phyloP scores from a whole-genome alignment of 1,139 yeast genomes.

The Blastobotrys persicus region DNA sequence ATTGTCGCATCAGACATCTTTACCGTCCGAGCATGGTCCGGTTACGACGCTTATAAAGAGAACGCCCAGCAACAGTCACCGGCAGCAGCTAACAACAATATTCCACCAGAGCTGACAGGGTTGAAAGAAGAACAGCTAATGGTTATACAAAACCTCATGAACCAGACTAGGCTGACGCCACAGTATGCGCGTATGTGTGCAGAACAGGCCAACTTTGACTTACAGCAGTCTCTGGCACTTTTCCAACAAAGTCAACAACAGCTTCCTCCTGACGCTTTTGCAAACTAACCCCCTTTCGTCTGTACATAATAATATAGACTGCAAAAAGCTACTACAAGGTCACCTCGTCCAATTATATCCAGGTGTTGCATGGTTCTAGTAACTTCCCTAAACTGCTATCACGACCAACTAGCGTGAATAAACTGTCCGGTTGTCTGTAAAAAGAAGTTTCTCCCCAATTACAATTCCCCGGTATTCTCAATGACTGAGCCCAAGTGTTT shows the following conservation, averaged over 20 bases:
- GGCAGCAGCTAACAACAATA: slow-evolving; percentile 19
- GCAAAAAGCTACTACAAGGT: too few species aligned
- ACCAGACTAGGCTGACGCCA: slow-evolving; percentile 72
- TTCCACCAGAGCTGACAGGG: slow-evolving; percentile 27
- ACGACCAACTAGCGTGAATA: too few species aligned
- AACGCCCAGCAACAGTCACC: slow-evolving; percentile 21
- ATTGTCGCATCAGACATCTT: slow-evolving; percentile 83
- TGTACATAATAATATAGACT: not conserved
- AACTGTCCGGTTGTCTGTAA: too few species aligned
- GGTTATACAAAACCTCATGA: slow-evolving; percentile 59
- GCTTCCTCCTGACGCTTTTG: slow-evolving; percentile 60
- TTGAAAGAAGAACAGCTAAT: slow-evolving; percentile 61
- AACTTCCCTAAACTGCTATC: too few species aligned
- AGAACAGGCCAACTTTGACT: slow-evolving; percentile 87
- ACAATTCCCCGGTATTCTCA: too few species aligned
- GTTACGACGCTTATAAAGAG: slow-evolving; percentile 56
- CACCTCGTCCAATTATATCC: too few species aligned
- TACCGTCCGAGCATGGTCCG: slow-evolving; percentile 61
- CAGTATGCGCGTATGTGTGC: slow-evolving; percentile 82
- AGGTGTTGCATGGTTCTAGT: too few species aligned
- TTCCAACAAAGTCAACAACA: slow-evolving; percentile 61
- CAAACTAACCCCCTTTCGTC: slow-evolving; percentile 11
- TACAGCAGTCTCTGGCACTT: slow-evolving; percentile 63
- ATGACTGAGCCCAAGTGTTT: too few species aligned
- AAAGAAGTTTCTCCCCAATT: too few species aligned